phyloP scores from a whole-genome alignment of 2,329 filamentous ascomycete species.

The Botrytis tulipae region DNA sequence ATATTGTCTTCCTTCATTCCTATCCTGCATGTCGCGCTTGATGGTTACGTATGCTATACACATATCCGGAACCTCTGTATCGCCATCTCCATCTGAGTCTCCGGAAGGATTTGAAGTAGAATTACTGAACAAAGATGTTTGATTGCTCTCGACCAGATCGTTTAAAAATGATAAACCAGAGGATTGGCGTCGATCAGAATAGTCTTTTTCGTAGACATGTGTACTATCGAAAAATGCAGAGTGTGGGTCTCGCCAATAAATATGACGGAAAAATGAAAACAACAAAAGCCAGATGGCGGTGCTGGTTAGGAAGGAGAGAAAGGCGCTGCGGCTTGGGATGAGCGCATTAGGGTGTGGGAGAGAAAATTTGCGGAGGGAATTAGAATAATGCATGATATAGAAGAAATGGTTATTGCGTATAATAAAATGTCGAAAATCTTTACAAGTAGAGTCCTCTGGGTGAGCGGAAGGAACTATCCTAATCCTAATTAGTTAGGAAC shows the following conservation, averaged over 20 bases:
- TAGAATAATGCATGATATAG: not conserved
- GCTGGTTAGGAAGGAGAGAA: not conserved
- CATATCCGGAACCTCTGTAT: conserved; percentile 18
- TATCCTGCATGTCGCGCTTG: conserved; percentile 10
- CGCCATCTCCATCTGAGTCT: conserved; percentile 1
- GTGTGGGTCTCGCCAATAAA: conserved; percentile 29
- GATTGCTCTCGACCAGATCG: not conserved
- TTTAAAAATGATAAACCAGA: conserved; percentile 23
- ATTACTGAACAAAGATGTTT: conserved; percentile 1
- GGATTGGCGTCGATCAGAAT: conserved; percentile 23
- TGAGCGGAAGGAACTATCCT: not conserved
- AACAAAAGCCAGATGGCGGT: conserved; percentile 17
- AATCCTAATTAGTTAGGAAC: not conserved
- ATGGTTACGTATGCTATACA: conserved; percentile 27
- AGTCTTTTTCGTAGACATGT: conserved; percentile 27
- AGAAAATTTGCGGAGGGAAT: not conserved
- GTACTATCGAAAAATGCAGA: conserved; percentile 27
- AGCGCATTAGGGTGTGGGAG: not conserved
- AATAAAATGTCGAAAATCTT: not conserved
- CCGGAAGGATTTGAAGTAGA: conserved; percentile 1
- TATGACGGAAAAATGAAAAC: conserved; percentile 18
- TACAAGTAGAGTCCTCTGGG: not conserved
- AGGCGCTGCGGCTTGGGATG: not conserved
- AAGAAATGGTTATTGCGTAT: not conserved
- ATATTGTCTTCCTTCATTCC: conserved; percentile 26